Conservation (phyloP, 352 stramenopile species). For the Phytophthora tentaculata region DNA sequence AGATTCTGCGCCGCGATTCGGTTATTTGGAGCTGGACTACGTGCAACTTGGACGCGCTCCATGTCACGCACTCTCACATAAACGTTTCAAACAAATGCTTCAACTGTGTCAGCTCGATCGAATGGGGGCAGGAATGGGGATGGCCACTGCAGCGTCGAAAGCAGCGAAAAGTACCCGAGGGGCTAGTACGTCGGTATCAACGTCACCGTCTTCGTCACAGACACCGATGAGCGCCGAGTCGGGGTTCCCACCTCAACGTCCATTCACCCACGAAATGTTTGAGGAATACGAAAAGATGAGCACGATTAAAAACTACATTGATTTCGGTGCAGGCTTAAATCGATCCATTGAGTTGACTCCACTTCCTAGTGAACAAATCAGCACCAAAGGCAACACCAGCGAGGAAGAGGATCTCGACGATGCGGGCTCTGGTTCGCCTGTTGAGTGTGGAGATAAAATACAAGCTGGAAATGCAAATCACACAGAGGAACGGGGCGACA, state of each 20-base stretch:
- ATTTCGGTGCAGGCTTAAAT: slow-evolving; percentile 64
- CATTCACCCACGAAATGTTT: slow-evolving; percentile 50
- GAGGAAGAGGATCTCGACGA: slow-evolving; percentile 27
- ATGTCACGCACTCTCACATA: slow-evolving; percentile 54
- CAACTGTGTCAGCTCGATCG: slow-evolving; percentile 58
- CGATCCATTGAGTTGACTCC: slow-evolving; percentile 47
- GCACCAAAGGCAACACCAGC: slow-evolving; percentile 16
- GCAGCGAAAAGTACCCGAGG: slow-evolving; percentile 2
- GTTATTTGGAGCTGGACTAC: slow-evolving; percentile 81
- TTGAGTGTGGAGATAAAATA: slow-evolving; percentile 6
- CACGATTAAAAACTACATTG: slow-evolving; percentile 64
- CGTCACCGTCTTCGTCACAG: neutral
- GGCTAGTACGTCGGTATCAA: slow-evolving; percentile 10
- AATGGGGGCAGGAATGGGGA: slow-evolving; percentile 51
- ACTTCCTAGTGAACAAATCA: slow-evolving; percentile 6
- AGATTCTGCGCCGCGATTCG: slow-evolving; percentile 72
- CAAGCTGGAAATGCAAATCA: neutral
- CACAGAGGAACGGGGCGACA: neutral
- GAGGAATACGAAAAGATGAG: slow-evolving; percentile 72
- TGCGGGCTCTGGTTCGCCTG: neutral
- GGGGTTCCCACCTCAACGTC: slow-evolving; percentile 48
- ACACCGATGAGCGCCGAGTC: slow-evolving; percentile 11
- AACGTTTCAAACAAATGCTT: slow-evolving; percentile 74
- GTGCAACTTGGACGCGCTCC: slow-evolving; percentile 55
- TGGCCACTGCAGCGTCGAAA: slow-evolving; percentile 4